Base-by-base conservation (phyloP, 129 eudicot species). In the Flaveria robusta region DNA sequence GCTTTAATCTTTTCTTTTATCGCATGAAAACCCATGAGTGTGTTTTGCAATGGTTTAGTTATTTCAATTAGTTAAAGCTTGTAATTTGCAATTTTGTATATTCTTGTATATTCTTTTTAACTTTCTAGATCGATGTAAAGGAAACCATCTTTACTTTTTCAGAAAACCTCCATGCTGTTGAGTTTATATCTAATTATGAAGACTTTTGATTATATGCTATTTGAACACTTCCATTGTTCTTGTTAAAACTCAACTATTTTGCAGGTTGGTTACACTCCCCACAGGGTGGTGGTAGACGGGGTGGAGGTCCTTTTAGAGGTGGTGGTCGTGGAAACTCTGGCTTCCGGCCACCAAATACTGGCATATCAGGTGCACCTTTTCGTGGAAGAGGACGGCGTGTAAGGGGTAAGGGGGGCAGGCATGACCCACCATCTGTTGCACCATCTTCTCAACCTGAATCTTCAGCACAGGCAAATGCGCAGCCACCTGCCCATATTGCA, bases 271-370 rank as follows among this genome's bases (percentile, higher is more conserved):
- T 83, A 34, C 68, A 59, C 75, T 68, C 34, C 78, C 62, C 69
- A 73, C 74, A 80, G 81, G 82, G 84, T 51, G 84, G 86, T 27
- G 86, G 84, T 59, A 82, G 89, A 55, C 68, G 82, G 58, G 81
- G 79, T 43, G 75, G 68, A 79, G 70, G 81, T 67, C 58, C 69
- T 18, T 78, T 69, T 31, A 45, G 83, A 63, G 85, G 85, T 45
- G 83, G 87, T n/a, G 78, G 80, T n/a, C 79, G 59, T 59, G 85
- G 83, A 58, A 83, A 47, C 34, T 46, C 71, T 27, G 56, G 87
- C 19, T 71, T 76, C 31, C 77, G 62, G 34, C 34, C 66, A 9
- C 56, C 78, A 47, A 16, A 42, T 52, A 49, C 62, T 41, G 71
- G 75, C 34, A 69, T 70, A 42, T 43, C 74, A 14, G 68, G 68